These are phyloP conservation scores for Coemansia sp. DNA, from an alignment of 192 early-diverging fungal species.

Conservation along the genomic window DNA sequence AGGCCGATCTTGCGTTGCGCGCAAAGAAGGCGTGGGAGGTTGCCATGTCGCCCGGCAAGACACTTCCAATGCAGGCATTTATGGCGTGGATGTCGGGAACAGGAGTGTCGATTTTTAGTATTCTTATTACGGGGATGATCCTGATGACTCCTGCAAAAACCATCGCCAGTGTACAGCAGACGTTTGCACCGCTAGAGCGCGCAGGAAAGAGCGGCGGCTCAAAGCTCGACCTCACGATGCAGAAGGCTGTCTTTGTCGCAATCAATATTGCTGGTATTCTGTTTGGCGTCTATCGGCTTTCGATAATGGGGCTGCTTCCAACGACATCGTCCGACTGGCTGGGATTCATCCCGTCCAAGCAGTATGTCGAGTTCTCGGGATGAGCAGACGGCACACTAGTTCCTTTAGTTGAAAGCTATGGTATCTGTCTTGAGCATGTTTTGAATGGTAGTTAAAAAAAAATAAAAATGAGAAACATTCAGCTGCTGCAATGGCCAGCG, in stretches of 20 bases:
- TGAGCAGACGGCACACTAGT: slow-evolving; percentile 3
- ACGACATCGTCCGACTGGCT: slow-evolving; percentile 95
- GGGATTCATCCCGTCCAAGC: slow-evolving; percentile 80
- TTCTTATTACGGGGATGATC: slow-evolving; percentile 96
- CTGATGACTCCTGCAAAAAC: slow-evolving; percentile 83
- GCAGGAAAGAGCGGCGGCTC: slow-evolving; percentile 46
- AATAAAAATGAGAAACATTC: neutral
- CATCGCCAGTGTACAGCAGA: slow-evolving; percentile 68
- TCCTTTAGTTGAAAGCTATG: neutral
- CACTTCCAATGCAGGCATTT: slow-evolving; percentile 94
- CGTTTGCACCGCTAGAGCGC: slow-evolving; percentile 78
- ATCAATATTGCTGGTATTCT: slow-evolving; percentile 79
- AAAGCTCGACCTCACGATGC: slow-evolving; percentile 60
- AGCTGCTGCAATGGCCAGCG: neutral
- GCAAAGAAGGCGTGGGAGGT: slow-evolving; percentile 96
- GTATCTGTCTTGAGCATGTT: neutral
- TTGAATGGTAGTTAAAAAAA: neutral
- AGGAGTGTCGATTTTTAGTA: slow-evolving; percentile 91
- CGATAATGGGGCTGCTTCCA: slow-evolving; percentile 94
- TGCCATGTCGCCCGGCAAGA: slow-evolving; percentile 85
- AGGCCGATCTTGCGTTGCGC: slow-evolving; percentile 37
- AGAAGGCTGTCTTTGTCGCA: slow-evolving; percentile 82
- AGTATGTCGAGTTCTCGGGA: slow-evolving; percentile 38
- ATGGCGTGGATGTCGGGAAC: slow-evolving; percentile 99
- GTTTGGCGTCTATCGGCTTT: slow-evolving; percentile 90